phyloP scores from a whole-genome alignment of 1,284 basidiomycete species.

The Irpex sp. region DNA sequence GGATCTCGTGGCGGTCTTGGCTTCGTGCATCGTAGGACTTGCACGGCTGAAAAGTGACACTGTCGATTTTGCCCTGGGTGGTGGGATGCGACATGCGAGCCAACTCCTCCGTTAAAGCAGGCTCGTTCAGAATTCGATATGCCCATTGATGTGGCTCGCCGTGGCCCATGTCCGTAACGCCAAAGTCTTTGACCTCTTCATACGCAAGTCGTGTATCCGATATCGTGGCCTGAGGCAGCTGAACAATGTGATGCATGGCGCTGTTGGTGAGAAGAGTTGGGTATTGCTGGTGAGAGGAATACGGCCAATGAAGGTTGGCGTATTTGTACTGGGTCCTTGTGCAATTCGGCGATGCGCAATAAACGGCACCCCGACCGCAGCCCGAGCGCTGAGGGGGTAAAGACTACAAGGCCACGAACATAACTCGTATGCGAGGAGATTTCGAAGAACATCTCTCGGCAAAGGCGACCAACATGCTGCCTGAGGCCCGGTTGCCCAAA shows the following conservation, averaged over 20 bases:
- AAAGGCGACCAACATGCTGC: not conserved
- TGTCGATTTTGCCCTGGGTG: constrained; percentile 39
- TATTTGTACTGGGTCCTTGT: not conserved
- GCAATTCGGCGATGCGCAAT: not conserved
- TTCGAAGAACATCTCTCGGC: not conserved
- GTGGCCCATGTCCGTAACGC: constrained; percentile 54
- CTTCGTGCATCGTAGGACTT: constrained; percentile 40
- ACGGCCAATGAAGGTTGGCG: not conserved
- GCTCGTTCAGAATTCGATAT: constrained; percentile 49
- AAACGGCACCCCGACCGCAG: not conserved
- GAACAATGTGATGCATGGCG: constrained; percentile 34
- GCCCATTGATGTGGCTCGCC: constrained; percentile 50
- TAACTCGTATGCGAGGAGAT: not conserved
- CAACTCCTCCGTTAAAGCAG: constrained; percentile 44
- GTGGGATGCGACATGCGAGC: constrained; percentile 32
- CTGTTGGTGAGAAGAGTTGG: constrained; percentile 13
- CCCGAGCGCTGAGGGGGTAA: not conserved
- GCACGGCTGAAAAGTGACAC: constrained; percentile 59
- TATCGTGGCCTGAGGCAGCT: constrained; percentile 40
- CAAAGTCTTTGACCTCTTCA: constrained; percentile 49
- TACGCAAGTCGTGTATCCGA: constrained; percentile 46
- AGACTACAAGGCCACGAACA: not conserved
- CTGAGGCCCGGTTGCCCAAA: not conserved
- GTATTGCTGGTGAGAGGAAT: constrained; percentile 9
- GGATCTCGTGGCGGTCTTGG: constrained; percentile 53